Evolutionary conservation across 2,329 filamentous ascomycete genomes (phyloP), one percentile per base, ranked within the genome.

Genomic region (Colletotrichum sp.): DNA sequence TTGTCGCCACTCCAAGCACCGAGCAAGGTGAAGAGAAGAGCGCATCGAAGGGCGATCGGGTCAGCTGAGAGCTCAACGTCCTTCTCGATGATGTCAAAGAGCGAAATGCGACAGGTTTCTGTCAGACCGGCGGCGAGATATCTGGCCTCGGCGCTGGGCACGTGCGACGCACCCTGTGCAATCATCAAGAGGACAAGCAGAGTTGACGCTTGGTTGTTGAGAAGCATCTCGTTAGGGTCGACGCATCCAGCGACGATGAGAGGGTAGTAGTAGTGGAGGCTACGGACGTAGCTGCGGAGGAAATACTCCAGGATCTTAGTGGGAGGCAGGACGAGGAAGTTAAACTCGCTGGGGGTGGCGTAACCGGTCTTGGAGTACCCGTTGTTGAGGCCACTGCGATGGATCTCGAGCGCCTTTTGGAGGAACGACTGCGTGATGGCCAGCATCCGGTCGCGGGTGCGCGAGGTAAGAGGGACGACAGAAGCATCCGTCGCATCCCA

Each of bases 1-100:
- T 94, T 94, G 82, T 95, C 93, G 62, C 93, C 93, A 81, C 93
- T 93, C 93, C 93, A 95, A 2, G 92, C 92, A 9, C 92, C 93
- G 30, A 94, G 88, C 2, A 93, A 89, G 3, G 91, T 93, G 81
- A 94, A 94, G 5, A 95, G 88, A 15, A 95, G 85, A 1, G 93
- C 93, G 64, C 92, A 92, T 52, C 92, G 89, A 60, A 95, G 86
- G 0, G 93, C 90, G 5, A 91, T 89, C 0, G 91, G 90, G 80
- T 95, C 92, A 2, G 91, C 90, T 15, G 91, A 91, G 85, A 94
- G 89, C 82, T 93, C 90, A 65, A 94, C 90, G 79, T 95, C 92
- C 82, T 93, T 93, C 84, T 95, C 93, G 68, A 94, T 93, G 8
- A 93, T 89, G 79, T 95, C 93, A 80, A 94, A 94, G 13, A 95